Conservation (phyloP, 352 stramenopile species). For the Phytopythium chamaehyphon region DNA sequence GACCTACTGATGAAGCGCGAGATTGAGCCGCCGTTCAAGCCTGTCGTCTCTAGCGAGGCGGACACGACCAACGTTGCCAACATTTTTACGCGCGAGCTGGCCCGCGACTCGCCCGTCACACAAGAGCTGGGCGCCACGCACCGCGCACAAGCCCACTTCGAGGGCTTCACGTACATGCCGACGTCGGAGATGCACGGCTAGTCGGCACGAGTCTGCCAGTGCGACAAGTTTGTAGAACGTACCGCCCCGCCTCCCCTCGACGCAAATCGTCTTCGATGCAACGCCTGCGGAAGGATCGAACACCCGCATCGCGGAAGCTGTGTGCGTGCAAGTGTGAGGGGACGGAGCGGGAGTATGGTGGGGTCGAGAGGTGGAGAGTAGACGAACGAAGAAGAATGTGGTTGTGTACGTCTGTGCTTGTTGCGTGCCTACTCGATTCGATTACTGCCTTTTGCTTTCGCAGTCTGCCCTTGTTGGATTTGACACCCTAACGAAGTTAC, state of each 20-base stretch:
- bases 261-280: background rate
- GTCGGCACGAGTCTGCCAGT: background rate
- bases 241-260: background rate
- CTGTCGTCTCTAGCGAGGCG: slow-evolving; percentile 75
- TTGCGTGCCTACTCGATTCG: slow-evolving; percentile 2
- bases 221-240: slow-evolving; percentile 3
- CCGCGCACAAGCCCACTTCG: slow-evolving; percentile 85
- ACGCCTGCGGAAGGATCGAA: slow-evolving; percentile 5
- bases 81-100: slow-evolving; percentile 82
- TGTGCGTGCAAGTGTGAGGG: background rate
- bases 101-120: slow-evolving; percentile 86
- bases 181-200: slow-evolving; percentile 46
- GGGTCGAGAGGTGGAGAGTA: background rate
- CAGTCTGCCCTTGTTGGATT: background rate
- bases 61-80: slow-evolving; percentile 87
- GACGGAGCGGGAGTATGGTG: background rate
- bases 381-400: slow-evolving; percentile 1
- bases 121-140: slow-evolving; percentile 81
- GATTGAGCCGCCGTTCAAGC: slow-evolving; percentile 86
- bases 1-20: slow-evolving; percentile 78
- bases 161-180: slow-evolving; percentile 93
- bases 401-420: slow-evolving; percentile 3
- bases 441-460: background rate
- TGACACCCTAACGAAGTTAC: background rate
- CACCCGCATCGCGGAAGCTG: background rate